Evolutionary conservation across 208 protist species (phyloP), one percentile per base, ranked within the genome.

Genomic region (Acanthamoeba healyi): DNA sequence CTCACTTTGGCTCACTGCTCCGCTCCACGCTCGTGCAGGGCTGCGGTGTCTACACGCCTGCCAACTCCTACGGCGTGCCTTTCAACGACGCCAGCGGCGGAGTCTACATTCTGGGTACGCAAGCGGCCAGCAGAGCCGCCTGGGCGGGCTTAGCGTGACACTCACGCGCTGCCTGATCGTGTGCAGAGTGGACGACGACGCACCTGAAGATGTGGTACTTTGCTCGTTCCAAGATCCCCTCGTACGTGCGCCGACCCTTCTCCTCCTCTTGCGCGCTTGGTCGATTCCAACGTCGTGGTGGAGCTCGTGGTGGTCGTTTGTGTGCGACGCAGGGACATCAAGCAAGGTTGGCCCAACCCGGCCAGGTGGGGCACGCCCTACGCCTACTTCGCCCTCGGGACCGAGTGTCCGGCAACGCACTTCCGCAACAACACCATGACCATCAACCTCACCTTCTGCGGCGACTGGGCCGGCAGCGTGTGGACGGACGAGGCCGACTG

Each of bases 361-460:
- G 12, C 51, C 14, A 22, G 3, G 12, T 58, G 51, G 51, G 51
- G 51, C 51, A 17, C 6, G 51, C 51, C 51, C 51, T 72, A 36
- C 29, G 63, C 63, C 63, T 72, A 72, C 63, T 72, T 72, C 34
- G 63, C 63, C 32, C 29, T 72, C 12, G 63, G 63, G 26, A 42
- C 63, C 63, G 19, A 72, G 12, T 72, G 63, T 29, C 63, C 63
- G 17, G 34, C 63, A 14, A 36, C 32, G 12, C 63, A 72, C 63
- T 72, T 72, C 34, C 32, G 32, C 63, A 72, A 72, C 63, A 22
- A 72, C 6, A 40, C 34, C 12, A 72, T 72, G 63, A 40, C 34
- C 63, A 72, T 72, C 34, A 72, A 72, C 29, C 63, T 72, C 2
- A 72, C 63, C 63, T 72, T 72, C 63, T 72, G 63, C 63, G 63